Percentiles rank a stretch among this genome's conserved stretches.
phyloP scores from a whole-genome alignment of 2,329 filamentous ascomycete genomes.

The Pseudocercospora fijiensis region DNA sequence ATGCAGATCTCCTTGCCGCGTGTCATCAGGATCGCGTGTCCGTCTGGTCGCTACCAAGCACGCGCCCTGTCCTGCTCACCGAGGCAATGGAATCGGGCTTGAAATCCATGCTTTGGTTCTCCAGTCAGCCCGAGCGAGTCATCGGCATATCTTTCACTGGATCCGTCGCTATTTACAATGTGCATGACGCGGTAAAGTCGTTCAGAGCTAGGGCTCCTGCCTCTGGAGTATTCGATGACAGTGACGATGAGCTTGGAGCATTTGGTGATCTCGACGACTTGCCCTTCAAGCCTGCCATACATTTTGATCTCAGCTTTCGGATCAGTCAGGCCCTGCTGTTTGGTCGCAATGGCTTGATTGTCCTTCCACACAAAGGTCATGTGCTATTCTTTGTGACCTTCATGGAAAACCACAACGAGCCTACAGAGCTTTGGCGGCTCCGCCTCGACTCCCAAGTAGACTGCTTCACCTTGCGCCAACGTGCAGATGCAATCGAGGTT shows the following conservation, averaged over 20 bases:
- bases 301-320: conserved; percentile 13
- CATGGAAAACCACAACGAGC: conserved; percentile 17
- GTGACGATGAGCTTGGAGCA: conserved; percentile 23
- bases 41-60: conserved; percentile 15
- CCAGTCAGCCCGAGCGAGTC: conserved; percentile 10
- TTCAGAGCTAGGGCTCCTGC: conserved; percentile 1
- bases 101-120: conserved; percentile 20
- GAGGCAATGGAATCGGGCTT: conserved; percentile 10
- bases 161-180: conserved; percentile 16
- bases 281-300: conserved; percentile 13
- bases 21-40: conserved; percentile 17
- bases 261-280: conserved; percentile 28
- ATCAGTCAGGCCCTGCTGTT: conserved; percentile 23
- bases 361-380: conserved; percentile 24
- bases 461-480: conserved; percentile 21
- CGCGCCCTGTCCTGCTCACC: conserved; percentile 17
- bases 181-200: conserved; percentile 12
- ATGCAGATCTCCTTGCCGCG: conserved; percentile 18
- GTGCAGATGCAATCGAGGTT: conserved; percentile 14
- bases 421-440: conserved; percentile 27
- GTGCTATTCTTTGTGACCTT: conserved; percentile 28
- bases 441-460: conserved; percentile 21
- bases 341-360: conserved; percentile 29
- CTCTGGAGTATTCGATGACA: not conserved
- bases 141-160: conserved; percentile 15